These are phyloP conservation scores for Shiraia bambusicola DNA, from an alignment of 2,329 filamentous ascomycete species.

Conservation along the genomic window DNA sequence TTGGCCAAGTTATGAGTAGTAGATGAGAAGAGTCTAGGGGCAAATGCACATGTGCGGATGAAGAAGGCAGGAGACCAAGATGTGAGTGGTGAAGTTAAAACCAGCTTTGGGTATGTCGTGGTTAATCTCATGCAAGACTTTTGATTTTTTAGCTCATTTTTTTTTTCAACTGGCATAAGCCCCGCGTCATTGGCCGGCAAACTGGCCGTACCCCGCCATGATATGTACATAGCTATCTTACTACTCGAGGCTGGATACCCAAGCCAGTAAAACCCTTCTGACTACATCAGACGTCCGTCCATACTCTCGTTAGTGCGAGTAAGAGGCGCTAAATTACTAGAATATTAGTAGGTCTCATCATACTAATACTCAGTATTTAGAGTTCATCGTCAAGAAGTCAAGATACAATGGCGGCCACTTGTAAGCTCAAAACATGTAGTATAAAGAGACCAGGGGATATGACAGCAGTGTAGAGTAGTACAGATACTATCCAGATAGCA, in stretches of 20 bases:
- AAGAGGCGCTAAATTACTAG: no score
- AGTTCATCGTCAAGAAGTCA: no score
- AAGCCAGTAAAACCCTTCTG: no score
- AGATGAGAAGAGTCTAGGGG: neutral
- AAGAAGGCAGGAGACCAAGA: slow-evolving; percentile 10
- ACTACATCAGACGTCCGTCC: no score
- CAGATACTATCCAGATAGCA: neutral
- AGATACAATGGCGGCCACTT: no score
- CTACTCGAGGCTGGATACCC: no score
- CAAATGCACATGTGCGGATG: slow-evolving; percentile 8
- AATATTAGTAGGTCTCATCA: no score
- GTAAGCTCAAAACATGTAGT: neutral
- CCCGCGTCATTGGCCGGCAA: slow-evolving; percentile 24
- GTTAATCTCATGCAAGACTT: slow-evolving; percentile 18
- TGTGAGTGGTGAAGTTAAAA: slow-evolving; percentile 19
- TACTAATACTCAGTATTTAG: no score
- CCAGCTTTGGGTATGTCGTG: slow-evolving; percentile 24
- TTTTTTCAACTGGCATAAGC: slow-evolving; percentile 4
- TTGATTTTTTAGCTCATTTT: slow-evolving; percentile 20
- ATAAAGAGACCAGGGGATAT: neutral
- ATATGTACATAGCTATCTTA: no score
- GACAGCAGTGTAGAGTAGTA: neutral
- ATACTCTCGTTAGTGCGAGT: no score
- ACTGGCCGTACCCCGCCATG: slow-evolving; percentile 14
- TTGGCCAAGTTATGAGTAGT: slow-evolving; percentile 25